A percentile compares a stretch with the other conserved stretches of the same genome.
Evolutionary conservation across 176 grass and related monocot genomes (phyloP).

Genomic region (Zizania latifolia): DNA sequence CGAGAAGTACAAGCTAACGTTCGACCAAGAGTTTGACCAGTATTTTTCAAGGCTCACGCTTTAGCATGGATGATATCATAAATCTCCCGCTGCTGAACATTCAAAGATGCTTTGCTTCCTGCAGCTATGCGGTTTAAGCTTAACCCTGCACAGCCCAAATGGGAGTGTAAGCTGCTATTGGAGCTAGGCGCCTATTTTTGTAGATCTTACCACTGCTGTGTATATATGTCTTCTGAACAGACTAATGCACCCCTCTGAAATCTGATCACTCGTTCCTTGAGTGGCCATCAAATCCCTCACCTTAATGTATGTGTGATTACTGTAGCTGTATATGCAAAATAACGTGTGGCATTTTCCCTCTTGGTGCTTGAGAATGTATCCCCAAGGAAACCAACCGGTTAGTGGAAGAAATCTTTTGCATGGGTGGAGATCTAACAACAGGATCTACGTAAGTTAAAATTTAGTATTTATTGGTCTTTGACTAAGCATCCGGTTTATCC

Average conservation of each 20-base stretch:
- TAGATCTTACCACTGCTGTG: constrained; percentile 2
- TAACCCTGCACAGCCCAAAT: neutral
- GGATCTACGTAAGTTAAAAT: too few species aligned
- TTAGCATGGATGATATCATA: constrained; percentile 21
- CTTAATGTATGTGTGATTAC: neutral
- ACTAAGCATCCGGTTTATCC: too few species aligned
- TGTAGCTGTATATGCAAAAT: neutral
- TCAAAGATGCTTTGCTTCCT: neutral
- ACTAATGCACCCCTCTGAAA: neutral
- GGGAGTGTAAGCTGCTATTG: neutral
- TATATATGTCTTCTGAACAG: constrained; percentile 2
- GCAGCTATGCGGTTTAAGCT: neutral
- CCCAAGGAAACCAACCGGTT: neutral
- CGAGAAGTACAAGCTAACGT: constrained; percentile 37
- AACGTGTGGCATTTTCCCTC: neutral
- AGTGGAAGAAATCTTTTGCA: too few species aligned
- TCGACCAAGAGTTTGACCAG: constrained; percentile 85
- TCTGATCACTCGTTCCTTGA: neutral
- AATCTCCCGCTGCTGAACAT: neutral
- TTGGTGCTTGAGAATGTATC: neutral
- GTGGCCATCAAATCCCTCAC: neutral
- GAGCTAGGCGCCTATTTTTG: constrained; percentile 4
- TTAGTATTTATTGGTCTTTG: too few species aligned
- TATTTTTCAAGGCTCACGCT: constrained; percentile 84
- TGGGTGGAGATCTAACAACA: too few species aligned